These are phyloP conservation scores for Cladosporium velox DNA, from an alignment of 2,329 filamentous ascomycete genomes.

Conservation along the genomic window DNA sequence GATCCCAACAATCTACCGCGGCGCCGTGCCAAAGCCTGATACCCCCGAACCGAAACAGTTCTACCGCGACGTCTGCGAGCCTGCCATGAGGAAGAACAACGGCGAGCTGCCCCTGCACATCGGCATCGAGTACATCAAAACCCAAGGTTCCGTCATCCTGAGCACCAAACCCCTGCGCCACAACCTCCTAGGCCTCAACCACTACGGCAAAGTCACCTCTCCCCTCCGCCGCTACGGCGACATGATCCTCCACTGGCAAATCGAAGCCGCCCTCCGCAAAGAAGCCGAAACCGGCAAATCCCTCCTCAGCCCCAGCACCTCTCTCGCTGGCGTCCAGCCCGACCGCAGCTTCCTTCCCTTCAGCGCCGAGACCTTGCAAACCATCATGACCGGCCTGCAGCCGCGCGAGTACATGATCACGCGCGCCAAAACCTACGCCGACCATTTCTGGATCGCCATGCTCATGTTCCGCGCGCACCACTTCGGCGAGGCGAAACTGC, in stretches of 20 bases:
- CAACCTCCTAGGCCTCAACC: constrained; percentile 51
- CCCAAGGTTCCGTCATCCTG: constrained; percentile 46
- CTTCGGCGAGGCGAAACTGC: constrained; percentile 55
- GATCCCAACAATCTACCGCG: constrained; percentile 55
- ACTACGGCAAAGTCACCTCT: constrained; percentile 61
- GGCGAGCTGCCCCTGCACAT: constrained; percentile 40
- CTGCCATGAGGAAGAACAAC: constrained; percentile 40
- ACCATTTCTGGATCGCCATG: constrained; percentile 53
- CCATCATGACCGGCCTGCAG: constrained; percentile 50
- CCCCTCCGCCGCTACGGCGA: constrained; percentile 63
- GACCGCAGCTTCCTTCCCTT: constrained; percentile 51
- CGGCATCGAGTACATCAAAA: constrained; percentile 45
- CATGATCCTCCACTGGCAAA: constrained; percentile 64
- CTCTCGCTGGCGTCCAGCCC: constrained; percentile 22
- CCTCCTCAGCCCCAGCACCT: constrained; percentile 36
- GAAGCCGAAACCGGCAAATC: constrained; percentile 51
- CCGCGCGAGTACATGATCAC: constrained; percentile 49
- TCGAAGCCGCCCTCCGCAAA: constrained; percentile 61
- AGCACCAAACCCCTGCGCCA: constrained; percentile 53
- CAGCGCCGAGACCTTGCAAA: constrained; percentile 48
- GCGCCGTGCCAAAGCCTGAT: constrained; percentile 35
- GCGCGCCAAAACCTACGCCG: constrained; percentile 38
- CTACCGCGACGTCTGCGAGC: constrained; percentile 39
- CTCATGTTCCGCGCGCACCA: constrained; percentile 61
- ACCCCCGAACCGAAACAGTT: constrained; percentile 39